These are phyloP conservation scores for Lepiota brunneoincarnata DNA, from an alignment of 768 basidiomycete species.

Conservation along the genomic window DNA sequence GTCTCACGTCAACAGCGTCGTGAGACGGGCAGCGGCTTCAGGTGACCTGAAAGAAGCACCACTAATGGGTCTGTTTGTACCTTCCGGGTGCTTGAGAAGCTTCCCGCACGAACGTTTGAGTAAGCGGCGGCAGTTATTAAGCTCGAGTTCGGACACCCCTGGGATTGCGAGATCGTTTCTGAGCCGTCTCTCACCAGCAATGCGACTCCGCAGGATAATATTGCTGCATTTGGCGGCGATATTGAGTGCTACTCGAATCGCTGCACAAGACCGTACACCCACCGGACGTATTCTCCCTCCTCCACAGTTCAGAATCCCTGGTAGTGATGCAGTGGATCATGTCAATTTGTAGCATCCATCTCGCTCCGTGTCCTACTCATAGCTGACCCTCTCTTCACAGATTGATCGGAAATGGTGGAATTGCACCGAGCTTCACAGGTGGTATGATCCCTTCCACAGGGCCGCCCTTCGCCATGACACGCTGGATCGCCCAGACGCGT, in stretches of 20 bases:
- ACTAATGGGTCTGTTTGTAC: background rate
- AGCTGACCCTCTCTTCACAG: slow-evolving; percentile 14
- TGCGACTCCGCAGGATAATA: background rate
- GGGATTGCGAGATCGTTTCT: background rate
- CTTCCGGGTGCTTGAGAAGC: background rate
- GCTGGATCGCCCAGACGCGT: slow-evolving; percentile 80
- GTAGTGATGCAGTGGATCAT: slow-evolving; percentile 4
- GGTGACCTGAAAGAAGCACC: background rate
- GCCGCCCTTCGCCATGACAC: slow-evolving; percentile 81
- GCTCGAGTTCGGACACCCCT: background rate
- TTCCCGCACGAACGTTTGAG: background rate
- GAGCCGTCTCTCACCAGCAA: background rate
- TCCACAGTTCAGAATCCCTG: slow-evolving; percentile 6
- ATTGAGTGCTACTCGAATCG: background rate
- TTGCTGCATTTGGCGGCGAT: background rate
- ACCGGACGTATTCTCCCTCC: slow-evolving; percentile 11
- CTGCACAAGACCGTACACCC: slow-evolving; percentile 3
- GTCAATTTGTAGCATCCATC: background rate
- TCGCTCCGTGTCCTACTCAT: no score
- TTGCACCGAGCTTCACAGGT: slow-evolving; percentile 64
- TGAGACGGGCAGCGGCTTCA: background rate
- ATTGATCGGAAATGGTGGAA: slow-evolving; percentile 71
- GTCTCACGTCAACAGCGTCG: background rate
- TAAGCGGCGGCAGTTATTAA: background rate
- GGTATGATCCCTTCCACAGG: slow-evolving; percentile 76